phyloP scores from a whole-genome alignment of 176 grass and related monocot genomes.

The Coix lacrymajobi region DNA sequence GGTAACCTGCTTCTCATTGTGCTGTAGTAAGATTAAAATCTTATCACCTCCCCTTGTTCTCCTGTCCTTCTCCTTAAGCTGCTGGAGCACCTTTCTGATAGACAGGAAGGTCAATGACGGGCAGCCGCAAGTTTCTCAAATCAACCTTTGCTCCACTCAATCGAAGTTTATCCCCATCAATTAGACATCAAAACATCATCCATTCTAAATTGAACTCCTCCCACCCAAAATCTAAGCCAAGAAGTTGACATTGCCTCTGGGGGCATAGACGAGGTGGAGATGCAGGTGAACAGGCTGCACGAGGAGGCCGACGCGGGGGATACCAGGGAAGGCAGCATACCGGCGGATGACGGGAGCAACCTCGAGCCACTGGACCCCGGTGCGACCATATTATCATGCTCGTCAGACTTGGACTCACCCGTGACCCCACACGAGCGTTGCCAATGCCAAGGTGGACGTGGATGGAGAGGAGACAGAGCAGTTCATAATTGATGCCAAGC shows the following conservation, averaged over 20 bases:
- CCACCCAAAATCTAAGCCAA: background rate
- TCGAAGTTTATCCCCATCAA: background rate
- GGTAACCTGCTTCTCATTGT: background rate
- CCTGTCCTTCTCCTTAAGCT: background rate
- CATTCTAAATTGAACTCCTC: background rate
- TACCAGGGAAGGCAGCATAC: background rate
- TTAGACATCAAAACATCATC: background rate
- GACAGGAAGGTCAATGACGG: background rate
- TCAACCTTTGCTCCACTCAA: background rate
- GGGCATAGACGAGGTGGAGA: conserved; percentile 56
- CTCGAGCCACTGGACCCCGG: background rate
- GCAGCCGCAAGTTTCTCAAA: background rate
- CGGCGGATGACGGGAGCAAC: no score
- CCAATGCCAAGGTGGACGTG: background rate
- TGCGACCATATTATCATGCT: fast-evolving
- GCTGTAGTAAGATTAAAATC: background rate
- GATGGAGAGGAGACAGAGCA: background rate
- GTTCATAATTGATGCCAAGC: background rate
- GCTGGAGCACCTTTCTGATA: background rate
- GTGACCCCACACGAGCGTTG: background rate
- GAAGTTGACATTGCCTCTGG: background rate
- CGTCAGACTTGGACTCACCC: background rate
- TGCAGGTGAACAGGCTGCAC: conserved; percentile 65
- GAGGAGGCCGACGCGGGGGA: conserved; percentile 13
- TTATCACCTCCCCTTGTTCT: background rate